Conservation (phyloP, 1,139 yeast species). For the Candida smagusa region DNA sequence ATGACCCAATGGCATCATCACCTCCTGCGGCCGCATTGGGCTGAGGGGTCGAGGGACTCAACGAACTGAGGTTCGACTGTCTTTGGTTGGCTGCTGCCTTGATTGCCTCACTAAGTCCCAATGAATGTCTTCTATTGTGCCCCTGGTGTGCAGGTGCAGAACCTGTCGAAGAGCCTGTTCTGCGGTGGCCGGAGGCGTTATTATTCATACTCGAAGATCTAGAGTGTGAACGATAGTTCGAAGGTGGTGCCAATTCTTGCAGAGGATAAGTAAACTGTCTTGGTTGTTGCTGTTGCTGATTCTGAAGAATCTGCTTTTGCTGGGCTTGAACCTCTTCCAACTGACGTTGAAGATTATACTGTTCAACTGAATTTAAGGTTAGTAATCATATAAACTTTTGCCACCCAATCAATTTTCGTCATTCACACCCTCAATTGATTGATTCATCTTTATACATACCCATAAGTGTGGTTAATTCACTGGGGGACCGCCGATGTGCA, state of each 20-base stretch:
- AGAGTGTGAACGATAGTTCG: constrained; percentile 31
- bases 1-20: constrained; percentile 26
- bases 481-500: constrained; percentile 92
- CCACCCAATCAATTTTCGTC: background rate
- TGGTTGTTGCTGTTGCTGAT: constrained; percentile 41
- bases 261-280: constrained; percentile 14
- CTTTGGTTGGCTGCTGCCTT: constrained; percentile 89
- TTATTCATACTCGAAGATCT: constrained; percentile 34
- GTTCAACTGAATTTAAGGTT: constrained; percentile 52
- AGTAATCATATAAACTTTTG: constrained; percentile 1
- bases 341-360: constrained; percentile 88
- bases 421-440: background rate
- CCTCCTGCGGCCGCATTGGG: constrained; percentile 1
- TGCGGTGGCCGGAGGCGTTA: constrained; percentile 18
- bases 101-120: constrained; percentile 93
- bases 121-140: constrained; percentile 86
- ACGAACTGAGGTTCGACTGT: constrained; percentile 46
- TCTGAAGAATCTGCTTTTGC: constrained; percentile 80
- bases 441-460: constrained; percentile 16
- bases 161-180: constrained; percentile 37
- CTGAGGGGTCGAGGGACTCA: constrained; percentile 32
- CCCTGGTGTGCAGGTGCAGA: constrained; percentile 41
- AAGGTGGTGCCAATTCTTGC: constrained; percentile 26
- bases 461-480: constrained; percentile 93
- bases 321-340: constrained; percentile 88